Conservation (phyloP, 768 basidiomycete genomes). For the Leccinum pellstonianum region DNA sequence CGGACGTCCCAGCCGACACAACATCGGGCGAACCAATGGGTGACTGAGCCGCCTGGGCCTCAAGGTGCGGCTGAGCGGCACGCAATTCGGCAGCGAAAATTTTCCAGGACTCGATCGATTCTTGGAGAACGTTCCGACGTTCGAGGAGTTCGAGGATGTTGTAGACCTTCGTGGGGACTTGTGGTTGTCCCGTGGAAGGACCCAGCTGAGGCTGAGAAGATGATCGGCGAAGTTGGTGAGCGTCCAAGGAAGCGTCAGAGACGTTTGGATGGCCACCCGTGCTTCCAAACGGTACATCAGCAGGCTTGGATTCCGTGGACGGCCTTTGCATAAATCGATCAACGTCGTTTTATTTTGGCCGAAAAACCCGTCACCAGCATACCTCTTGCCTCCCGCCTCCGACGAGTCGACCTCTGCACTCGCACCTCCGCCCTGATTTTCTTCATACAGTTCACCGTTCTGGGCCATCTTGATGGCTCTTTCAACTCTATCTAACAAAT, state of each 20-base stretch:
- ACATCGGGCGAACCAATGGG: background rate
- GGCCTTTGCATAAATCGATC: constrained; percentile 15
- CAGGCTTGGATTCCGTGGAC: background rate
- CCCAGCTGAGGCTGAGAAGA: constrained; percentile 30
- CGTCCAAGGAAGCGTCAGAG: constrained; percentile 11
- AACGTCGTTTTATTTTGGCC: constrained; percentile 5
- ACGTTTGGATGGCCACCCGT: background rate
- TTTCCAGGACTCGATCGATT: constrained; percentile 27
- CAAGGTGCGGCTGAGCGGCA: constrained; percentile 14
- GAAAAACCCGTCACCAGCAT: constrained; percentile 4
- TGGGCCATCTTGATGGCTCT: constrained; percentile 31
- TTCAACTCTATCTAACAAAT: constrained; percentile 31
- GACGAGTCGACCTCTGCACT: background rate
- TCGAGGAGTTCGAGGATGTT: constrained; percentile 29
- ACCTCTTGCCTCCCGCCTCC: constrained; percentile 15
- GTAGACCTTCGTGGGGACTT: constrained; percentile 21
- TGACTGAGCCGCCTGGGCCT: constrained; percentile 5
- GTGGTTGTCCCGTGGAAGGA: constrained; percentile 14
- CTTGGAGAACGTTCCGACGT: constrained; percentile 24
- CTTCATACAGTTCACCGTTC: constrained; percentile 15
- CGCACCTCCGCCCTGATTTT: background rate
- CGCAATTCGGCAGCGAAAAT: constrained; percentile 20
- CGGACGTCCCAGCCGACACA: background rate
- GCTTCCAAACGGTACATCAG: constrained; percentile 7
- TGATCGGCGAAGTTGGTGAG: constrained; percentile 27